Percentiles rank a stretch among this genome's conserved stretches.
Evolutionary conservation across 306 rosid species (phyloP).

Genomic region (Luffa acutangula): DNA sequence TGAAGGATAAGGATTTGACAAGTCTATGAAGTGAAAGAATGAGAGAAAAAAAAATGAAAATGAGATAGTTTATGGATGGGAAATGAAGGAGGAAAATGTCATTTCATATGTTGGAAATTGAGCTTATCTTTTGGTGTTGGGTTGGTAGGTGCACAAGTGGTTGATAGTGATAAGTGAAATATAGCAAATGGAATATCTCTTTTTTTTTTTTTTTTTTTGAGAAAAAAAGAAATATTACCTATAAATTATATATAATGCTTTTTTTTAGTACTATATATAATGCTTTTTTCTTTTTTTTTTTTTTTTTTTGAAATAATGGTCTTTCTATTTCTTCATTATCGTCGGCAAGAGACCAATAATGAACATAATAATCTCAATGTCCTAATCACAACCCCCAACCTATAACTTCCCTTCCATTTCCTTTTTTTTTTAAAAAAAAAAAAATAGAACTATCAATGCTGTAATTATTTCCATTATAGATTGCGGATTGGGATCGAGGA

Average conservation of each 20-base stretch:
- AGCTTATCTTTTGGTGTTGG: slow-evolving; percentile 1
- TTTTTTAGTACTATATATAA: too few species aligned
- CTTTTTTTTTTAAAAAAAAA: too few species aligned
- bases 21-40: not conserved
- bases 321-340: not conserved
- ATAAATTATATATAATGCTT: not conserved
- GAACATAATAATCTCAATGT: not conserved
- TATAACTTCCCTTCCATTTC: not conserved
- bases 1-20: not conserved
- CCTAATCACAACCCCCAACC: not conserved
- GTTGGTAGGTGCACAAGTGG: not conserved
- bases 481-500: too few species aligned
- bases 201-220: too few species aligned
- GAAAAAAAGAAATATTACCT: too few species aligned
- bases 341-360: slow-evolving; percentile 8
- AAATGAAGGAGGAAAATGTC: not conserved
- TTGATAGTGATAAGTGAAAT: not conserved
- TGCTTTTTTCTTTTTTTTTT: too few species aligned
- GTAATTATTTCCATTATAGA: too few species aligned
- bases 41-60: not conserved
- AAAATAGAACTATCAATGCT: too few species aligned
- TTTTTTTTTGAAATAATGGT: too few species aligned
- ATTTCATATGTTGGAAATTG: not conserved
- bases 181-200: not conserved
- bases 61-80: not conserved